Base-by-base conservation (phyloP, 1,284 basidiomycete species). In the Moesziomyces sp. region DNA sequence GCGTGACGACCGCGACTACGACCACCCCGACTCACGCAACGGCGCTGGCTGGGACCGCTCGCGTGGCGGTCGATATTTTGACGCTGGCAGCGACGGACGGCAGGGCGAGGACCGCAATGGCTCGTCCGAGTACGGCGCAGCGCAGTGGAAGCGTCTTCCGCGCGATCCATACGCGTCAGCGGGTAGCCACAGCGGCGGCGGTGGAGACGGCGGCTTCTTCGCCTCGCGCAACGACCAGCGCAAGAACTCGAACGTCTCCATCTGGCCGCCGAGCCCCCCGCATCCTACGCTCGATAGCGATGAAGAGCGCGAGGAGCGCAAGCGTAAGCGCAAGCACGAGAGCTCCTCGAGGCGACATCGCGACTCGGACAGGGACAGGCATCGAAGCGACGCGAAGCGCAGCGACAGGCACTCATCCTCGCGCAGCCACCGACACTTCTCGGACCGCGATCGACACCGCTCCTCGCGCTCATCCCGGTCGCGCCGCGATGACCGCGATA, bases 191-290 rank as follows among this genome's bases (percentile, higher is more conserved):
- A 40, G 53, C 14, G 40, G 52, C 10, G 44, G 28, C 30, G 55
- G 51, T 5, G 58, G 18, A 0, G 52, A 64, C 45, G 66, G 65
- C n/a, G 50, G 59, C 35, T 72, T 76, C 55, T 71, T 76, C 28
- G 51, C 55, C 48, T 67, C 64, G 5, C 70, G 76, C 48, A 66
- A 78, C 55, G 63, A 76, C 42, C 74, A 80, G 52, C 68, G 78
- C 28, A 77, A 77, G 43, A 58, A 71, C 26, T 71, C 71, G 6
- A 77, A 55, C 6, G 16, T 76, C 9, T 76, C 74, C 28, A 76
- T 80, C 50, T 80, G 78, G 78, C 78, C 78, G 8, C 59, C 64
- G 3, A 74, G 71, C 5, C 78, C 78, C 5, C 61, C 54, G 6
- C 65, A 70, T 35, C 74, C 77, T 2, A 70, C 61, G 0, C 54